Evolutionary conservation across 2,329 filamentous ascomycete species (phyloP).

Genomic region (Paracorniculantispora psalliotae): DNA sequence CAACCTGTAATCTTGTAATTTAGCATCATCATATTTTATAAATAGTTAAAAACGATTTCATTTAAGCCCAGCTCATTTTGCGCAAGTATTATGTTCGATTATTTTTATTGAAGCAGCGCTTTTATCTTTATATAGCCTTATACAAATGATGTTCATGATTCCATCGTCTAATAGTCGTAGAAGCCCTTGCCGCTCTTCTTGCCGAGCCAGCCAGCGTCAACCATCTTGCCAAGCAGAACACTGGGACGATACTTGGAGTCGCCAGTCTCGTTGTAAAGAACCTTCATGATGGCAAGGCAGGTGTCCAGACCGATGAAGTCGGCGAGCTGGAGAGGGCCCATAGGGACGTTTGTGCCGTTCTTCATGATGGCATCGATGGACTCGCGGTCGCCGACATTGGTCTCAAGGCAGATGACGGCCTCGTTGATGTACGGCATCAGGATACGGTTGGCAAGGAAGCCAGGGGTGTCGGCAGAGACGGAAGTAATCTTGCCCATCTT

Average conservation of each 20-base stretch:
- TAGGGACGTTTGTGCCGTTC: constrained; percentile 96
- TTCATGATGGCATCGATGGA: constrained; percentile 99
- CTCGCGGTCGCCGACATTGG: constrained; percentile 80
- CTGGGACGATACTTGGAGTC: constrained; percentile 94
- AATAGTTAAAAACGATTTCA: background rate
- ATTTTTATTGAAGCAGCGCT: background rate
- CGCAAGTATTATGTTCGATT: no score
- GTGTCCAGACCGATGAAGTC: constrained; percentile 98
- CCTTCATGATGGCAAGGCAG: constrained; percentile 94
- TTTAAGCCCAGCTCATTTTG: background rate
- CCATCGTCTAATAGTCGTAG: constrained; percentile 66
- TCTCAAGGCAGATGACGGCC: constrained; percentile 92
- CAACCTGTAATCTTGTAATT: constrained; percentile 2
- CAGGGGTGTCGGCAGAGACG: constrained; percentile 81
- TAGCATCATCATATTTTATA: background rate
- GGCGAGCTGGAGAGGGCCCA: constrained; percentile 89
- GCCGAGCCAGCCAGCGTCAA: constrained; percentile 93
- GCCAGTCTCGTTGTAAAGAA: constrained; percentile 83
- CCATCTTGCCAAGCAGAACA: constrained; percentile 87
- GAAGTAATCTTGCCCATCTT: constrained; percentile 91
- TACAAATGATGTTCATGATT: background rate
- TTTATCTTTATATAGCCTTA: background rate
- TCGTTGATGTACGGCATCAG: constrained; percentile 99
- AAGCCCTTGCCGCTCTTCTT: constrained; percentile 98
- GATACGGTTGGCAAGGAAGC: constrained; percentile 94